Percentiles rank a stretch among this genome's conserved stretches.
phyloP scores from a whole-genome alignment of 805 yeast genomes.

The Lipomyces sp. region DNA sequence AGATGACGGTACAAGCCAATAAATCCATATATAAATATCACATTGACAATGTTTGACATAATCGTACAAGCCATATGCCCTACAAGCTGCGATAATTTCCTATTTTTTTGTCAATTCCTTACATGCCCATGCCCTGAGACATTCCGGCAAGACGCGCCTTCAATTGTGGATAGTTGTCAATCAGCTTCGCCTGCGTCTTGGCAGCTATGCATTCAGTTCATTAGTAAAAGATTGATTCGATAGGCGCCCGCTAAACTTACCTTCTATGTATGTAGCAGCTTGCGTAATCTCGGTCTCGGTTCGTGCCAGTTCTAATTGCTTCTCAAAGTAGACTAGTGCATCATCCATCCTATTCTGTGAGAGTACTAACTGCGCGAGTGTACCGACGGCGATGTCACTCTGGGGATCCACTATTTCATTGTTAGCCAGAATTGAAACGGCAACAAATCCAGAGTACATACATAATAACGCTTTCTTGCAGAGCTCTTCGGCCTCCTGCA shows the following conservation, averaged over 20 bases:
- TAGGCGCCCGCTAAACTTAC: slow-evolving; percentile 47
- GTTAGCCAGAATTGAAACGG: background rate
- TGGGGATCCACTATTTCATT: slow-evolving; percentile 65
- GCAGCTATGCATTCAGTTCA: slow-evolving; percentile 21
- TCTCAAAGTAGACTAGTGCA: slow-evolving; percentile 81
- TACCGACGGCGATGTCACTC: slow-evolving; percentile 84
- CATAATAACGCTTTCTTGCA: slow-evolving; percentile 73
- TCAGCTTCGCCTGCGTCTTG: slow-evolving; percentile 59
- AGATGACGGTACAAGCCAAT: background rate
- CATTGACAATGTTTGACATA: background rate
- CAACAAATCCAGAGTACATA: slow-evolving; percentile 2
- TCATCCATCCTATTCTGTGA: slow-evolving; percentile 82
- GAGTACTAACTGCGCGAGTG: slow-evolving; percentile 89
- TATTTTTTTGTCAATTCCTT: background rate
- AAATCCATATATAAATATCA: background rate
- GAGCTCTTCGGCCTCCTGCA: slow-evolving; percentile 64
- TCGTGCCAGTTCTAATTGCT: slow-evolving; percentile 81
- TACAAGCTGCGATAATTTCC: background rate
- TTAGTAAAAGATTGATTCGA: background rate
- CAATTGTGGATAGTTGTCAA: slow-evolving; percentile 38
- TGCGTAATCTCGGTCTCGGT: slow-evolving; percentile 83
- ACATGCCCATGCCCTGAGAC: slow-evolving; percentile 16
- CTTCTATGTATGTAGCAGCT: slow-evolving; percentile 90
- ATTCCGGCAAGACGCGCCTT: slow-evolving; percentile 33
- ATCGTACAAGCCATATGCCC: slow-evolving; percentile 3